Conservation (phyloP, 1,139 yeast species). For the Suhomyces yuchorum region DNA sequence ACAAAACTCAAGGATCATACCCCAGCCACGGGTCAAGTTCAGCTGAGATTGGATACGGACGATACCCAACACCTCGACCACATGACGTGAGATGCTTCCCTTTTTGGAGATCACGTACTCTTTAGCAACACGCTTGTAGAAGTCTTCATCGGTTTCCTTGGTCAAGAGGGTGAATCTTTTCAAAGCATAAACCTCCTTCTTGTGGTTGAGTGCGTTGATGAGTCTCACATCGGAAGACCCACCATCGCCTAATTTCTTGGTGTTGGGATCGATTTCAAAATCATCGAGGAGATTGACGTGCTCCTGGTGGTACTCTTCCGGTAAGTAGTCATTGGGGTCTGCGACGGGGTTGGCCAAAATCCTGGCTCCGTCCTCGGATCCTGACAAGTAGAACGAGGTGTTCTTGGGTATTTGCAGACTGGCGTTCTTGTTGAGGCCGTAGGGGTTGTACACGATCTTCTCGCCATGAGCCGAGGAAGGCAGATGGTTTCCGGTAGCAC, state of each 20-base stretch:
- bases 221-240: slow-evolving; percentile 70
- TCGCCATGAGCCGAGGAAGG: slow-evolving; percentile 21
- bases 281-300: slow-evolving; percentile 58
- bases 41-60: slow-evolving; percentile 60
- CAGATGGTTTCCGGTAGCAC: slow-evolving; percentile 2
- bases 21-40: slow-evolving; percentile 70
- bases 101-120: slow-evolving; percentile 64
- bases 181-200: slow-evolving; percentile 53
- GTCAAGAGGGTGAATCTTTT: slow-evolving; percentile 64
- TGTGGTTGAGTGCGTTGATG: slow-evolving; percentile 44
- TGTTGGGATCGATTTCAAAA: slow-evolving; percentile 54
- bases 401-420: slow-evolving; percentile 39
- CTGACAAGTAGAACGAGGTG: slow-evolving; percentile 45
- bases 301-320: slow-evolving; percentile 53
- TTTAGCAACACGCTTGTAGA: slow-evolving; percentile 62
- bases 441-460: slow-evolving; percentile 50
- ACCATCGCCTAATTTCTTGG: slow-evolving; percentile 64
- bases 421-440: slow-evolving; percentile 44
- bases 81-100: slow-evolving; percentile 55
- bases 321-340: slow-evolving; percentile 67
- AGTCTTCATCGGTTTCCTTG: slow-evolving; percentile 64
- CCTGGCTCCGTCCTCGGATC: slow-evolving; percentile 40
- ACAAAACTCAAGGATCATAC: slow-evolving; percentile 68
- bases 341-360: slow-evolving; percentile 64
- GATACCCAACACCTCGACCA: slow-evolving; percentile 56